Evolutionary conservation across 2,329 filamentous ascomycete genomes (phyloP), one percentile per base, ranked within the genome.

Genomic region (Alternaria viburni): DNA sequence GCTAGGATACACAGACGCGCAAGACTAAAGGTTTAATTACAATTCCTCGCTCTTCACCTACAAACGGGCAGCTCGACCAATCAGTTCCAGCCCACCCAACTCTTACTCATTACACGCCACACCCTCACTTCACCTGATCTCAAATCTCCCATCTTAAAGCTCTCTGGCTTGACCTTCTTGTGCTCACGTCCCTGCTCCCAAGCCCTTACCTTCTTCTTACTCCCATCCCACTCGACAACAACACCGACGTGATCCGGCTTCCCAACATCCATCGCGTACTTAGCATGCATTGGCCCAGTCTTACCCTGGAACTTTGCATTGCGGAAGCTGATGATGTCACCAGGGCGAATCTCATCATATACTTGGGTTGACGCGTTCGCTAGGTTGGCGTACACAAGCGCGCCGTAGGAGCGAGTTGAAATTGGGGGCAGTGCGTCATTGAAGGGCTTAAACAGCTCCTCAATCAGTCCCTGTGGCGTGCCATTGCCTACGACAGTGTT

Each of bases 151-250:
- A 99, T 86, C 83, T 94, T 92, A 83, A 95, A 98, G 81, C 93
- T 97, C 84, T 98, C 95, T 65, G 93, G 84, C 83, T 96, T 96
- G 58, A 96, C 90, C 84, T 97, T 98, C 80, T 91, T 95, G 79
- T 89, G 94, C 83, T 98, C 95, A 13, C 95, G 85, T 0, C 95
- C 95, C 78, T 99, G 96, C 80, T 98, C 96, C 92, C 93, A 98
- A 2, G 91, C 94, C 26, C 94, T 85, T 25, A 99, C 91, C 86
- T 98, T 97, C 86, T 97, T 97, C 87, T 97, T 97, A 44, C 93
- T 97, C 4, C 96, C 96, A 79, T 99, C 96, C 96, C 96, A 99
- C 79, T 99, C 96, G 10, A 93, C 88, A 5, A 99, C 95, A 3
- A 99, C 84, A 3, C 88, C 96, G 0, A 98, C 95, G 74, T 99